Conservation (phyloP, 176 grass and related monocot species). For the Juncus effusus region DNA sequence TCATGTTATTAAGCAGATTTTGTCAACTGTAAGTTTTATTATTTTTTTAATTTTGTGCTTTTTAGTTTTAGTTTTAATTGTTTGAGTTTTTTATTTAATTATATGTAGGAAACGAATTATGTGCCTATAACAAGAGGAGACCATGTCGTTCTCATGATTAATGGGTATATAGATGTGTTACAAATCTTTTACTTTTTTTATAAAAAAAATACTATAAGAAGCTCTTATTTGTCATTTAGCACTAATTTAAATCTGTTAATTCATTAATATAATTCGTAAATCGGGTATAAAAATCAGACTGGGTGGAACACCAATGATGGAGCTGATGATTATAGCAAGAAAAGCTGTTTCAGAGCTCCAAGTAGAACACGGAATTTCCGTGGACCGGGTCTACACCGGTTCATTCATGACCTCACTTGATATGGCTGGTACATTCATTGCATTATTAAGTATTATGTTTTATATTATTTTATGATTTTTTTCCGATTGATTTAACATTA, state of each 20-base stretch:
- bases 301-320: constrained; percentile 47
- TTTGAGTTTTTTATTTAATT: neutral
- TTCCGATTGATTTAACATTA: neutral
- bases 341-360: constrained; percentile 42
- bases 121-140: constrained; percentile 44
- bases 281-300: constrained; percentile 20
- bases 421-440: constrained; percentile 39
- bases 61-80: constrained; percentile 5
- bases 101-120: constrained; percentile 44
- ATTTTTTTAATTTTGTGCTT: neutral
- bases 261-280: neutral
- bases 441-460: neutral
- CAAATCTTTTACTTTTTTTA: no score
- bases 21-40: constrained; percentile 36
- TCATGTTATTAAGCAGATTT: constrained; percentile 54
- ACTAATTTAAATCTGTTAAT: neutral
- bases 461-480: neutral
- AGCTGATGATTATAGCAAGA: constrained; percentile 46
- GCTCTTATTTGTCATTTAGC: neutral
- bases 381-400: constrained; percentile 53
- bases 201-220: constrained; percentile 9
- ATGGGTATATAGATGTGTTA: constrained; percentile 31
- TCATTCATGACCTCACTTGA: constrained; percentile 57
- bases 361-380: constrained; percentile 36
- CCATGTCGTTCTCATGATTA: constrained; percentile 53